Base-by-base conservation (phyloP, 495 filamentous ascomycete species). In the Aspergillus mulundensis region DNA sequence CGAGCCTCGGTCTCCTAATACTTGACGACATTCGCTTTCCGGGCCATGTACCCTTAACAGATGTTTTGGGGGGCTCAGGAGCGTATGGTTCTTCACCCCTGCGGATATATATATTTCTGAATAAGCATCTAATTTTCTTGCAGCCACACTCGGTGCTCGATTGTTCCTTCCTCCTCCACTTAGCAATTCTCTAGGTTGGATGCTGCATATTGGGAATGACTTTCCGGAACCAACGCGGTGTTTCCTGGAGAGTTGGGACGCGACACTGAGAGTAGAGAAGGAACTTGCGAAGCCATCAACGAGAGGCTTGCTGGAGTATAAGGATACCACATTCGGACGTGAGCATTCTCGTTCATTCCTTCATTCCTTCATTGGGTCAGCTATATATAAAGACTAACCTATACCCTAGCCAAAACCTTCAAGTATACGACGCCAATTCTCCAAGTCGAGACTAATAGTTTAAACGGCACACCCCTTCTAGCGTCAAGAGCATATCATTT, bases 171-270 rank as follows among this genome's bases (percentile, higher is more conserved):
- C 56, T 10, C 40, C 56, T 28, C 60, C 59, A 32, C 24, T 18
- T 4, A 69, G 60, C 47, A 40, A 15, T 21, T 79, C 83, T 25
- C 73, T 95, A 14, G 89, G 87, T 48, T 94, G 89, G 88, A 84
- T 93, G 53, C 79, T 96, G 39, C 89, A 95, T 66, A 77, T 79
- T 52, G 91, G 92, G 40, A 78, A 77, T 40, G 91, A 96, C 70
- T 95, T 96, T 57, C 89, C 90, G 0, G 20, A 66, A 0, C 57
- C 76, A 3, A 71, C 89, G 24, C 76, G 77, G 53, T 54, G 76
- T 3, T 67, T 70, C 4, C 77, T 96, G 43, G 58, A 75, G 19
- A 71, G 75, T 34, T 92, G 91, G 86, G 68, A 80, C 8, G 89
- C 86, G 2, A 78, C 78, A 0, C 80, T 81, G 41, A 47, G 82